phyloP scores from a whole-genome alignment of 1,284 basidiomycete species.

The Tilletia caries region DNA sequence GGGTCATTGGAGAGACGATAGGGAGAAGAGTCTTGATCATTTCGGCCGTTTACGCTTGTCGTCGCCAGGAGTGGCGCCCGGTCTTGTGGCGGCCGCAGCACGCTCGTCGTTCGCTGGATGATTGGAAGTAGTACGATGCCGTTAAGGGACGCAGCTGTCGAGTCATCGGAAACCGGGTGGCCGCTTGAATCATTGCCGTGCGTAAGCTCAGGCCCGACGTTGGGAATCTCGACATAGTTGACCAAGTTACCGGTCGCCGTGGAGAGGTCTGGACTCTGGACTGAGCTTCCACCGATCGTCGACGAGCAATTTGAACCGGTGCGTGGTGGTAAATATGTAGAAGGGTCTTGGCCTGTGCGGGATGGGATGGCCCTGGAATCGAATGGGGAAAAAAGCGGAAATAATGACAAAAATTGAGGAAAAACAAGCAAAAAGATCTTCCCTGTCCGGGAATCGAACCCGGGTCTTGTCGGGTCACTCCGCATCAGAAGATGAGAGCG shows the following conservation, averaged over 20 bases:
- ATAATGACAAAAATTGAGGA: not conserved
- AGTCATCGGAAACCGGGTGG: not conserved
- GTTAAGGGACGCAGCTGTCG: not conserved
- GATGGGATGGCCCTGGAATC: too few species aligned
- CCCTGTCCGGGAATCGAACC: slow-evolving; percentile 5
- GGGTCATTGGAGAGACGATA: too few species aligned
- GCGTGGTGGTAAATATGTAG: slow-evolving; percentile 75
- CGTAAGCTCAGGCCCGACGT: slow-evolving; percentile 40
- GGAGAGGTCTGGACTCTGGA: slow-evolving; percentile 72
- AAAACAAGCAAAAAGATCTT: not conserved
- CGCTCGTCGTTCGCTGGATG: not conserved
- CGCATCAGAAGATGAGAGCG: not conserved
- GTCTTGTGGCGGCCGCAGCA: not conserved
- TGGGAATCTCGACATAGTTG: slow-evolving; percentile 66
- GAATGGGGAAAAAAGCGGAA: not conserved
- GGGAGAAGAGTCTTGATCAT: too few species aligned
- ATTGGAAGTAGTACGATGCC: not conserved
- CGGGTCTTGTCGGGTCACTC: slow-evolving; percentile 1
- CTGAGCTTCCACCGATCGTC: slow-evolving; percentile 79
- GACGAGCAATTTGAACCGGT: slow-evolving; percentile 92
- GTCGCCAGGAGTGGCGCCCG: not conserved
- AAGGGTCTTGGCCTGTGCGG: too few species aligned
- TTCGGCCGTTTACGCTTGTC: too few species aligned
- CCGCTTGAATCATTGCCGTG: not conserved
- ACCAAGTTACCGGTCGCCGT: slow-evolving; percentile 89